Percentiles rank a stretch among this genome's conserved stretches.
These are phyloP conservation scores for Rhizophagus sp. DNA, from an alignment of 192 early-diverging fungal genomes.

Conservation along the genomic window DNA sequence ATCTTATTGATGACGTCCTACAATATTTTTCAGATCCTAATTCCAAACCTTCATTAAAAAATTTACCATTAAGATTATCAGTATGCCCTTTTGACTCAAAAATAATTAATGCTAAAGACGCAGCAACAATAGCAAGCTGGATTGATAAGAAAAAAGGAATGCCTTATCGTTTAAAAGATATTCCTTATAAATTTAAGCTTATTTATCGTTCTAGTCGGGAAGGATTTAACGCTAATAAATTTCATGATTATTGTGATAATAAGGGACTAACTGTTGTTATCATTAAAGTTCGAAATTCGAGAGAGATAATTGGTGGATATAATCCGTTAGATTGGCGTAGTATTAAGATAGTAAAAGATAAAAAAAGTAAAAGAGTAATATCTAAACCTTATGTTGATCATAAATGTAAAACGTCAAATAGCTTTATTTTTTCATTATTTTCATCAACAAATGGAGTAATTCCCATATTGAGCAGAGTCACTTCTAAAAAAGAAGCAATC, in stretches of 20 bases:
- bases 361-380: not conserved
- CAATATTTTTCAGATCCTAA: not conserved
- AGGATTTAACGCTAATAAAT: not conserved
- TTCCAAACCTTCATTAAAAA: not conserved
- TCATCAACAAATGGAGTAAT: not conserved
- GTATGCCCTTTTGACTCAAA: not conserved
- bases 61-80: not conserved
- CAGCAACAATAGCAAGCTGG: slow-evolving; percentile 2
- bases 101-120: not conserved
- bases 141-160: not conserved
- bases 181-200: not conserved
- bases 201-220: not conserved
- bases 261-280: not conserved
- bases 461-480: not conserved
- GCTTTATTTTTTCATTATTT: not conserved
- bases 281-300: not conserved
- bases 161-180: not conserved
- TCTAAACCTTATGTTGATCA: not conserved
- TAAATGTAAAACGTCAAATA: not conserved
- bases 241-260: not conserved
- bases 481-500: slow-evolving; percentile 5
- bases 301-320: not conserved
- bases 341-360: not conserved
- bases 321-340: slow-evolving; percentile 4
- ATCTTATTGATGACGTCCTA: not conserved